Percentiles rank a stretch among this genome's conserved stretches.
These are phyloP conservation scores for Aspergillus chevalieri DNA, from an alignment of 2,329 filamentous ascomycete species.

Conservation along the genomic window DNA sequence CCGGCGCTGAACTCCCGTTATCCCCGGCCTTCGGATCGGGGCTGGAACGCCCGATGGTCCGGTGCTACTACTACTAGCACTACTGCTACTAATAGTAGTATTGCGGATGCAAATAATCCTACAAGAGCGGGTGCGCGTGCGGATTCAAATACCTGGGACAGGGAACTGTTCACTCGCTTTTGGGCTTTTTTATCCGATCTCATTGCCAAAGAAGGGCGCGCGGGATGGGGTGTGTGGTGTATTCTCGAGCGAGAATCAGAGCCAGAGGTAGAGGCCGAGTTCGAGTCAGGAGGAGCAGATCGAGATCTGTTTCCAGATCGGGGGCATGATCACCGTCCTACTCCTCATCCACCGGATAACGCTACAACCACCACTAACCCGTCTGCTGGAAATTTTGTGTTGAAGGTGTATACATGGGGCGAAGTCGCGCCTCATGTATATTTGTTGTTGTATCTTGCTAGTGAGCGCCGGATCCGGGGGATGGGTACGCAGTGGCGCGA, in stretches of 20 bases:
- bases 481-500: constrained; percentile 62
- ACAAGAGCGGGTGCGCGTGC: not conserved
- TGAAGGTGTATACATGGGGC: constrained; percentile 75
- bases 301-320: not conserved
- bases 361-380: constrained; percentile 6
- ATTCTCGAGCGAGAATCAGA: constrained; percentile 18
- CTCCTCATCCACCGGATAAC: not conserved
- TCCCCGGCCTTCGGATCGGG: no score
- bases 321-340: not conserved
- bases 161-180: constrained; percentile 31
- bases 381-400: constrained; percentile 19
- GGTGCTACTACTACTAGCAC: not conserved
- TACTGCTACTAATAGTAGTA: not conserved
- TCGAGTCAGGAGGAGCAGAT: not conserved
- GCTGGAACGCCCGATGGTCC: not conserved
- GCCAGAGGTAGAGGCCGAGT: not conserved
- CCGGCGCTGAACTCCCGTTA: constrained; percentile 16
- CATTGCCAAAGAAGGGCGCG: constrained; percentile 32
- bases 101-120: not conserved
- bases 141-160: constrained; percentile 22
- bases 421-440: constrained; percentile 67
- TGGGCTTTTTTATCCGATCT: constrained; percentile 38
- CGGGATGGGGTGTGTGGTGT: constrained; percentile 44
- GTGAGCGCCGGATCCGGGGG: constrained; percentile 54
- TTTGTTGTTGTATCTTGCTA: constrained; percentile 67